Percentiles rank a stretch among this genome's conserved stretches.
Evolutionary conservation across 1,139 yeast species (phyloP).

Genomic region (Starmera stellimalicola): DNA sequence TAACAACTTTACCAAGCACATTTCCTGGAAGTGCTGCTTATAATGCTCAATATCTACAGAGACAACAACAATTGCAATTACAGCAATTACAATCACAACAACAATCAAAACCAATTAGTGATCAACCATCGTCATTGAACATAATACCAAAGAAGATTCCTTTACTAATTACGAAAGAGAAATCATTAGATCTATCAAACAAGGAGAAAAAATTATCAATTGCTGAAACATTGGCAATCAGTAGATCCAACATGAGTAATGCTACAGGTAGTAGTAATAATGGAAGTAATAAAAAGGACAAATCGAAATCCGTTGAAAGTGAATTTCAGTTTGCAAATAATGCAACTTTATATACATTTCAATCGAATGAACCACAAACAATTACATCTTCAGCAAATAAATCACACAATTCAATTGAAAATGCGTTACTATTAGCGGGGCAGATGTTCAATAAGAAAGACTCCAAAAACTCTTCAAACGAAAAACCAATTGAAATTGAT

Average conservation of each 20-base stretch:
- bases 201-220: constrained; percentile 33
- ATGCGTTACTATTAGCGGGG: constrained; percentile 32
- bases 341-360: constrained; percentile 1
- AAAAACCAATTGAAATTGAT: constrained; percentile 3
- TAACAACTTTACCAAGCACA: constrained; percentile 6
- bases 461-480: constrained; percentile 5
- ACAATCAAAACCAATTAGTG: neutral
- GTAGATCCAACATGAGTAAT: constrained; percentile 34
- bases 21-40: constrained; percentile 1
- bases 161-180: constrained; percentile 15
- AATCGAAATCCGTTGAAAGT: neutral
- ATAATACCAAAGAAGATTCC: constrained; percentile 14
- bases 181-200: constrained; percentile 16
- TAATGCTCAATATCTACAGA: constrained; percentile 12
- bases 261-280: neutral
- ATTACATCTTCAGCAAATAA: neutral
- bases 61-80: constrained; percentile 12
- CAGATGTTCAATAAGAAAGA: constrained; percentile 21
- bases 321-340: neutral
- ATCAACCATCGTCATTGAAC: constrained; percentile 16
- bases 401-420: constrained; percentile 18
- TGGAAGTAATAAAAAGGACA: neutral
- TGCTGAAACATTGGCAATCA: constrained; percentile 55
- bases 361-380: neutral
- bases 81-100: constrained; percentile 9